Evolutionary conservation across 2,329 filamentous ascomycete genomes (phyloP), one percentile per base, ranked within the genome.

Genomic region (Pseudogymnoascus sp.): DNA sequence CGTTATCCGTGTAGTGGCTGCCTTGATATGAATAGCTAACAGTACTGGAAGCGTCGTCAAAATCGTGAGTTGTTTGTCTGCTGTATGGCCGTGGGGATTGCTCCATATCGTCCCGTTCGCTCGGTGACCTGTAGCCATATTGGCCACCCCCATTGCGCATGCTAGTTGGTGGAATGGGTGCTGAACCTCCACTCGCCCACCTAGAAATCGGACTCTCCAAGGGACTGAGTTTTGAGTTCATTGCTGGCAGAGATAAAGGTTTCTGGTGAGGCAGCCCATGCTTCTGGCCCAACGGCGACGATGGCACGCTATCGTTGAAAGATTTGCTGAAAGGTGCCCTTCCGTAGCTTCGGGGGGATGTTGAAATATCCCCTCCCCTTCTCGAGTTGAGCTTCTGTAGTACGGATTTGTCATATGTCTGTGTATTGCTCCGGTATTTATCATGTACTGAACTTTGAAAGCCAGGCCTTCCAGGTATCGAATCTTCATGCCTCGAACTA

Each of bases 11-110:
- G 61, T 69, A 72, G 75, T 86, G 86, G 71, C 83, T 86, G 57
- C 84, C 83, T 64, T 84, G 78, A 65, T 84, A 81, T 14, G 83
- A 83, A 57, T 78, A 75, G 67, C 77, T 79, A 14, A 79, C 75
- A 42, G 82, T 68, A 66, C 80, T 81, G 31, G 77, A 75, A 45
- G 73, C 73, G 63, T 84, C 83, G 64, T 86, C 83, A 78, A 74
- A 21, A 36, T 62, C 61, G 10, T 37, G n/a, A 10, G 39, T 31
- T n/a, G 39, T 36, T 45, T 60, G 78, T 66, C 78, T 75, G 42
- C 66, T 64, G 60, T 68, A 72, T 42, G 69, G 68, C 8, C 68
- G 63, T 45, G 72, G 70, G 12, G 71, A 73, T 54, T 69, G 68
- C 59, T 73, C 71, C 12, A 65, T 69, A 23, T 74, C 72, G 39